Base-by-base conservation (phyloP, 306 rosid genomes). In the Ormosia emarginata region DNA sequence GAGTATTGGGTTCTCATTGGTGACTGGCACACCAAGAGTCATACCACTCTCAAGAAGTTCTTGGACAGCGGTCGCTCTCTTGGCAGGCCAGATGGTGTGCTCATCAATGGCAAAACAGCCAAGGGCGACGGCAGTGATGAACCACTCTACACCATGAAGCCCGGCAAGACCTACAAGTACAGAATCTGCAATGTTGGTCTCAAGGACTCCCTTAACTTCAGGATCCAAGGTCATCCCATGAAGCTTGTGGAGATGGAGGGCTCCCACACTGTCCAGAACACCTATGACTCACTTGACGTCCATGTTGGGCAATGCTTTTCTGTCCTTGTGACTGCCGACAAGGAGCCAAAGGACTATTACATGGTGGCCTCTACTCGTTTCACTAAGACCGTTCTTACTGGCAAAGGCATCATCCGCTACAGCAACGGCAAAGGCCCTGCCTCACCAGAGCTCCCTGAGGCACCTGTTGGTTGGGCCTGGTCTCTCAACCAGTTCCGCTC, bases 401-500 rank as follows among this genome's bases (percentile, higher is more conserved):
- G 81, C 0, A 93, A 88, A 59, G 92, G 81, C 6, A 78, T 92
- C 14, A n/a, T 92, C 10, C 79, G 87, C 4, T 90, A 92, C 78
- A 68, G 78, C 41, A 65, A 75, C 3, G 83, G 91, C 0, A 78
- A 36, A 0, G 89, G 83, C 7, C 92, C 85, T 3, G 91, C 93
- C 9, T 82, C 90, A 1, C 86, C 90, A 0, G 84, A 71, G 2
- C 59, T 91, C 12, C 89, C 93, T 0, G 81, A 79, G 7, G 90
- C 90, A 4, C 98, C 97, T 0, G 78, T 52, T 0, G 97, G 97
- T 17, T 94, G 97, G 97, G 93, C 95, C 0, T 94, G 98, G 98
- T 92, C 98, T 15, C 86, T 94, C 1, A 94, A 94, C 74, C 98
- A 94, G 64, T 94, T 89, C 69, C 92, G 98, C 0, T 84, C 98